Evolutionary conservation across 2,329 filamentous ascomycete genomes (phyloP), one percentile per base, ranked within the genome.

Genomic region (Myriangium duriaei): DNA sequence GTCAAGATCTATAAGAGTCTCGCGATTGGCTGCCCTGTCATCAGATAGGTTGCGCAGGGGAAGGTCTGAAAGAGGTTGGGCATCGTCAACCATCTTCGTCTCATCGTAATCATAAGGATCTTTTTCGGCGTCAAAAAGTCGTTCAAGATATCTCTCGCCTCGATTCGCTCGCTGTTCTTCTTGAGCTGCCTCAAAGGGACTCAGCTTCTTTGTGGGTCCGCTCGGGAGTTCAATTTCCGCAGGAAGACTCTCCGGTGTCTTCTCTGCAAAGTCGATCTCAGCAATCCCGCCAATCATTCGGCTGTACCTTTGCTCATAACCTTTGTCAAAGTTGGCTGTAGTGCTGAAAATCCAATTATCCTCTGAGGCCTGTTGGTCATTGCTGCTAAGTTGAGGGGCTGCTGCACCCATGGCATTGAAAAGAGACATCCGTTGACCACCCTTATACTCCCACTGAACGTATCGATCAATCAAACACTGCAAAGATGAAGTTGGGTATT

Each of bases 361-460:
- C 21, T 26, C 21, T 7, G 21, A 26, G 3, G 65, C 61, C 1
- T 61, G 52, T 5, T 58, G 51, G 3, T 66, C 60, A 62, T 58
- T 10, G 51, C 48, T 24, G 60, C 51, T 13, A 48, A 17, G 67
- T 64, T 18, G 67, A 19, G 74, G 72, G 10, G 67, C 68, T 11
- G 64, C 66, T 11, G 74, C 74, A 43, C 74, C 74, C 38, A 67
- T 69, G 15, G 69, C 66, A 43, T 74, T 68, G 53, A 76, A 78
- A 1, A 79, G 57, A 4, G 75, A 79, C 45, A 72, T 73, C 32
- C 82, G 71, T 47, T 73, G 74, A 17, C 81, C 81, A 15, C 82
- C 82, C 47, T 74, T 71, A 5, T 76, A 70, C 55, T 87, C 81
- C 82, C 82, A 88, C 13, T 77, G 53, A 51, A 76, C 79, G 59